Base-by-base conservation (phyloP, 2,329 filamentous ascomycete genomes). In the Colletotrichum lentis region DNA sequence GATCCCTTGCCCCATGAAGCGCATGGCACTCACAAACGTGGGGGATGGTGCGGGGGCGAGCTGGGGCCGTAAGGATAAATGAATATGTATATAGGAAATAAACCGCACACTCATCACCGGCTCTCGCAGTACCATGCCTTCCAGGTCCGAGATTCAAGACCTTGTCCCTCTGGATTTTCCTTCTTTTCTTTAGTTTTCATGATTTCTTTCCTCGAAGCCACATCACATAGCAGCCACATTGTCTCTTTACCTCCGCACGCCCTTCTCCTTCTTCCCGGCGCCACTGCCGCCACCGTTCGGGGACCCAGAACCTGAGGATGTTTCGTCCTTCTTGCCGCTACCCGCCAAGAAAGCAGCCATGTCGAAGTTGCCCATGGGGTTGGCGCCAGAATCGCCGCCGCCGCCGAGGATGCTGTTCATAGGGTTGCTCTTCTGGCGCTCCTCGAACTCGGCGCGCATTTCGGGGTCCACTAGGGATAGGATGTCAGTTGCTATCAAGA, bases 401-500 rank as follows among this genome's bases (percentile, higher is more conserved):
- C 77, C 77, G 24, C 80, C 81, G 69, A 88, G 82, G 73, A 88
- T 73, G 76, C 86, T 83, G 70, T 84, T 85, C 72, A 94, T 83
- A 1, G 91, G 88, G 72, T 88, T 90, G 71, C 88, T 87, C 80
- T 94, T 93, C 78, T 96, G 93, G 75, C 93, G 90, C 75, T 93
- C 92, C 78, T 97, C 94, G 77, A 96, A 97, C 77, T 98, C 96
- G 74, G 92, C 93, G 74, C 90, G 90, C 81, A 93, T 91, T 79
- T 99, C 96, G n/a, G 93, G 93, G 77, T 98, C 96, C 94, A 99
- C 94, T 97, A 74, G 11, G 37, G 31, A 18, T 12, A 18, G 24
- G 18, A 20, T n/a, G 55, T 73, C 70, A 72, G 73, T 58, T 50
- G 53, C 27, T 31, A 12, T 11, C 58, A 8, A 16, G n/a, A 20